Evolutionary conservation across 2,329 filamentous ascomycete species (phyloP).

Genomic region (Claviceps pazoutovae): DNA sequence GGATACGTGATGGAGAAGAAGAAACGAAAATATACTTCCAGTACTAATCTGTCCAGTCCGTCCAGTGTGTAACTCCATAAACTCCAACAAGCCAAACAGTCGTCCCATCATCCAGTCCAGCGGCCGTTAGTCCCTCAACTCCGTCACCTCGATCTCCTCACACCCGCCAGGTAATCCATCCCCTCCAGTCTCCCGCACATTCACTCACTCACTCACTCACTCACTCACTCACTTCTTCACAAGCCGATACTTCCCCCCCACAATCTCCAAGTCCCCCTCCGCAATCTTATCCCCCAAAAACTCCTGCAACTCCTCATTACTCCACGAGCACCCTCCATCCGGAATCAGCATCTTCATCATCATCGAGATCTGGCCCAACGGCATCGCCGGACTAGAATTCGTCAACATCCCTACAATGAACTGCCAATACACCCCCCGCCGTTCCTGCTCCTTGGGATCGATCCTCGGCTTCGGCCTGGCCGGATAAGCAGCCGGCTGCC

Average conservation of each 20-base stretch:
- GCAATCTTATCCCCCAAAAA: conserved; percentile 69
- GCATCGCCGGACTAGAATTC: conserved; percentile 71
- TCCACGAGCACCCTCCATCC: conserved; percentile 80
- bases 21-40: too few relatives aligned
- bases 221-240: conserved; percentile 35
- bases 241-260: conserved; percentile 56
- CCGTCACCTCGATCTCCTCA: too few relatives aligned
- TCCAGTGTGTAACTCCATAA: too few relatives aligned
- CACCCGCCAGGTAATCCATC: too few relatives aligned
- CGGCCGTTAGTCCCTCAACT: too few relatives aligned
- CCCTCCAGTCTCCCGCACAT: too few relatives aligned
- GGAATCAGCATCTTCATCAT: conserved; percentile 90
- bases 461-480: conserved; percentile 35
- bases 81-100: too few relatives aligned
- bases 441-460: conserved; percentile 49
- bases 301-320: conserved; percentile 72
- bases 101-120: too few relatives aligned
- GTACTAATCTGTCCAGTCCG: too few relatives aligned
- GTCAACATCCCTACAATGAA: conserved; percentile 94
- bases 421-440: conserved; percentile 62
- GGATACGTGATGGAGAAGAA: too few relatives aligned
- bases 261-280: conserved; percentile 54
- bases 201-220: not conserved
- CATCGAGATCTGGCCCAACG: conserved; percentile 68
- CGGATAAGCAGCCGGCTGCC: conserved; percentile 20